Evolutionary conservation across 768 basidiomycete species (phyloP), one percentile per base, ranked within the genome.

Genomic region (Pluteus cervinus): DNA sequence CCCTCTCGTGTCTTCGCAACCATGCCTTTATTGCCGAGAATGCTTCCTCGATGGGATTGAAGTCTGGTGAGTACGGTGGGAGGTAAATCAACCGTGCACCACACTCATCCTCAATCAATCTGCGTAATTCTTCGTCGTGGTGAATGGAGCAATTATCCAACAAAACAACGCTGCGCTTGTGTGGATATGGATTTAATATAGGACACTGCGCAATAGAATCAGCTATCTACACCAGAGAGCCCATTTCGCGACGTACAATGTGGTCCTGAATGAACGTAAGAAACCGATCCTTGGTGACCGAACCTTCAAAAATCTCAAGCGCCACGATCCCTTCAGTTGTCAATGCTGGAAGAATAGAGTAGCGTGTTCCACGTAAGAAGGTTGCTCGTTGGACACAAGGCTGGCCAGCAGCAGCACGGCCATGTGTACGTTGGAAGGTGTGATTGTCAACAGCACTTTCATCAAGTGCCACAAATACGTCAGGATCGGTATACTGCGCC

Each of bases 121-220:
- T 28, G 0, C 44, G 40, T 8, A 63, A 24, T 4, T 60, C 55
- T 7, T 51, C 50, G 12, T 47, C 43, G 24, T 63, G 60, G 35
- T 63, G 62, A 14, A 63, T 63, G 4, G 42, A 26, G 23, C 55
- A 57, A 31, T 63, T 63, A 26, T 63, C 57, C 12, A 63, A 41
- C 2, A 63, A 42, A 5, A 63, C 40, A n/a, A 61, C 51, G 36
- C 62, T 63, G 3, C 45, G 44, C 2, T 43, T 41, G 0, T 43
- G 46, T 1, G 56, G 61, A 39, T 45, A 62, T 17, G 61, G 59
- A 5, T 45, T 53, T n/a, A 22, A 21, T 21, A 22, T n/a, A n/a
- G n/a, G n/a, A n/a, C n/a, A n/a, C n/a, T n/a, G n/a, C n/a, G 2
- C 10, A 16, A n/a, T n/a, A n/a, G n/a, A 33, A 40, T 25, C 10